Evolutionary conservation across 108 stramenopile genomes (phyloP), one percentile per base, ranked within the genome.

Genomic region (Skeletonema costatum): DNA sequence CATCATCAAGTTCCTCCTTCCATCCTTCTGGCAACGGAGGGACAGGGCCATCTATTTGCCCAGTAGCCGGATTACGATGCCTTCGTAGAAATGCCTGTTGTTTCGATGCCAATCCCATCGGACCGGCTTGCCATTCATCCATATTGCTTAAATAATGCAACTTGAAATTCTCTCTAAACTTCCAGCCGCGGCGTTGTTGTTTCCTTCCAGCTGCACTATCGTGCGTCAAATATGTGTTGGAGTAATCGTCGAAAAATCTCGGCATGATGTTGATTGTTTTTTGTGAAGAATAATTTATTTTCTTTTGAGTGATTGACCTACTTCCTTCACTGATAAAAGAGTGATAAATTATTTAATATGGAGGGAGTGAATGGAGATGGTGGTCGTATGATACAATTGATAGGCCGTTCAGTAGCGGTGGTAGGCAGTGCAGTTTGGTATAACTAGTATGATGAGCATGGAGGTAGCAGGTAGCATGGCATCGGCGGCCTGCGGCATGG

Each of bases 111-210:
- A 96, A 81, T 48, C 95, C 95, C 92, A 92, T 93, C 39, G 82
- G 90, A 10, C 91, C 91, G 14, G 78, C 70, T 17, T 85, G 87
- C 90, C 91, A 92, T 39, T 86, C 87, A 13, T 78, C 79, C n/a
- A 92, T 30, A 67, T 89, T 66, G 11, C 75, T 73, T 12, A 77
- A 61, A 77, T 92, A 95, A 68, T 90, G 87, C 31, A 94, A 56
- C 81, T 93, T 95, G 78, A 96, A 96, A 71, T 96, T 96, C 68
- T 96, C 95, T 2, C 95, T 85, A 74, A 96, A 96, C 53, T 96
- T 96, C 95, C 95, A 96, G 31, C 95, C 95, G 12, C 95, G 90
- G 36, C 95, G 86, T 75, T 96, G 95, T 70, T 96, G 95, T 64
- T 96, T 96, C 32, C 95, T 77, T 7, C 95, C 95, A 9, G 95